Conservation (phyloP, 768 basidiomycete species). For the Leccinum aurantiacum region DNA sequence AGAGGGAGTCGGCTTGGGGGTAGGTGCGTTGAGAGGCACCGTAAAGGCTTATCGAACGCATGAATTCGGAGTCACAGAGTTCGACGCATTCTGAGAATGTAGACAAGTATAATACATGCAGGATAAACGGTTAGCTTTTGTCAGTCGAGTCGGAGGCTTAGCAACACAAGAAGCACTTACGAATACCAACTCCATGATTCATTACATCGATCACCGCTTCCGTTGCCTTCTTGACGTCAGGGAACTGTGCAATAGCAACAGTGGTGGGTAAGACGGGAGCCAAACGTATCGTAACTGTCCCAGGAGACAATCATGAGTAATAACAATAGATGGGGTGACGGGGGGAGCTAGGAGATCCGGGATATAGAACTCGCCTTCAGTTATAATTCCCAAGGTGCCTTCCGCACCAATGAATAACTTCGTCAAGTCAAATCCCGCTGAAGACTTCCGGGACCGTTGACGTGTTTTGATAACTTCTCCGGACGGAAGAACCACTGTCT, state of each 20-base stretch:
- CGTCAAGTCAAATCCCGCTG: conserved; percentile 83
- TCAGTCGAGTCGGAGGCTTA: background rate
- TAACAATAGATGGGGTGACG: background rate
- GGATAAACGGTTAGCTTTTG: background rate
- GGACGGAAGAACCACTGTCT: conserved; percentile 88
- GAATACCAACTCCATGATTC: conserved; percentile 72
- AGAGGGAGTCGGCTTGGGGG: conserved; percentile 66
- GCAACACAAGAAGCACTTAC: conserved; percentile 41
- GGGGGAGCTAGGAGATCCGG: background rate
- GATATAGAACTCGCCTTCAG: conserved; percentile 55
- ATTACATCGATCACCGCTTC: conserved; percentile 73
- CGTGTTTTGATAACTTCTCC: conserved; percentile 93
- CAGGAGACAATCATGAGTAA: background rate
- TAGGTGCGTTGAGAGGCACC: conserved; percentile 56
- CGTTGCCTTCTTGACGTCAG: conserved; percentile 69
- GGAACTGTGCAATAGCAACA: conserved; percentile 82
- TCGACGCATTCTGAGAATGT: conserved; percentile 71
- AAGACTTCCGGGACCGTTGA: conserved; percentile 73
- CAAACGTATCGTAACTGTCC: conserved; percentile 71
- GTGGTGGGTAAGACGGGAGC: conserved; percentile 80
- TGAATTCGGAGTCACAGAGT: conserved; percentile 70
- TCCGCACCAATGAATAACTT: conserved; percentile 87
- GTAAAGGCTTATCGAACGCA: conserved; percentile 58
- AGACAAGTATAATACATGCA: background rate
- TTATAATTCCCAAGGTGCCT: conserved; percentile 83